phyloP scores from a whole-genome alignment of 2,329 filamentous ascomycete genomes.

The Trichoderma sp. region DNA sequence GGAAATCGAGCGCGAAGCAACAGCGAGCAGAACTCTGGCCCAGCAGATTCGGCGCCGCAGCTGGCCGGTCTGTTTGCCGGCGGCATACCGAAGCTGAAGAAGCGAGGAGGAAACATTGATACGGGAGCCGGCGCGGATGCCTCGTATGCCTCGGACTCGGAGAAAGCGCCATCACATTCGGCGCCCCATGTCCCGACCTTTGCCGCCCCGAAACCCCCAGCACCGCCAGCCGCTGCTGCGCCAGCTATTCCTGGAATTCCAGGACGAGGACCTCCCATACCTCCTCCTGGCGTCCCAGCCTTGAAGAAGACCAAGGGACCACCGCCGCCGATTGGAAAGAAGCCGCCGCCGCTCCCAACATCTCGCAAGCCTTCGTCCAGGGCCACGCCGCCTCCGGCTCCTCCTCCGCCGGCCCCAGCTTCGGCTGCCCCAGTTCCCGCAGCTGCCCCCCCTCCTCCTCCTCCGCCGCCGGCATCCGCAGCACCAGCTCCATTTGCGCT shows the following conservation, averaged over 20 bases:
- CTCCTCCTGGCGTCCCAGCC: conserved; percentile 43
- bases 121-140: conserved; percentile 60
- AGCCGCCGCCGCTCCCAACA: conserved; percentile 61
- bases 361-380: conserved; percentile 55
- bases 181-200: conserved; percentile 47
- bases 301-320: conserved; percentile 60
- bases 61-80: conserved; percentile 85
- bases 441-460: conserved; percentile 43
- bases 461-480: conserved; percentile 34
- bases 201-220: conserved; percentile 48
- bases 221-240: conserved; percentile 54
- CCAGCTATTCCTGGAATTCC: conserved; percentile 53
- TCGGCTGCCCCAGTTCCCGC: conserved; percentile 46
- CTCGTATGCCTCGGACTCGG: conserved; percentile 79
- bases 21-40: conserved; percentile 64
- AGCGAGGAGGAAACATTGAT: conserved; percentile 75
- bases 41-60: conserved; percentile 67
- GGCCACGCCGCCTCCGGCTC: conserved; percentile 31
- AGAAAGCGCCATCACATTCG: conserved; percentile 30
- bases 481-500: conserved; percentile 41
- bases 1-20: conserved; percentile 75
- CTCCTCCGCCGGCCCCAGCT: conserved; percentile 41
- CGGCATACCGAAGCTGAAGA: conserved; percentile 93
- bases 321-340: conserved; percentile 76
- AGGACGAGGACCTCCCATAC: conserved; percentile 39